These are phyloP conservation scores for Peniophora sp. DNA, from an alignment of 1,284 basidiomycete genomes.

Conservation along the genomic window DNA sequence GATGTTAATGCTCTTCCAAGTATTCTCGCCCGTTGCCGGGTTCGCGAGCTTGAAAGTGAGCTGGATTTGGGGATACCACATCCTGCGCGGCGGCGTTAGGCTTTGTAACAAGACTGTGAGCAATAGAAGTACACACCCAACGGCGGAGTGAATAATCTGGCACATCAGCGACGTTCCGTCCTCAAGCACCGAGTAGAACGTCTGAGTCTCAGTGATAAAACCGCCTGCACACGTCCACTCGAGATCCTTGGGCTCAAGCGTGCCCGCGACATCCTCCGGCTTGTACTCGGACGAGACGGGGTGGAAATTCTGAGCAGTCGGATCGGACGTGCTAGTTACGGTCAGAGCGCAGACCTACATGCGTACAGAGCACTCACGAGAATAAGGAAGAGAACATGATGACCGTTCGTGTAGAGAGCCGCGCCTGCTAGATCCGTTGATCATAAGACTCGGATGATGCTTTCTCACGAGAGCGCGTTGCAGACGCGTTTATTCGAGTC, in stretches of 20 bases:
- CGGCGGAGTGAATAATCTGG: conserved; percentile 92
- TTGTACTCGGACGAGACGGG: conserved; percentile 55
- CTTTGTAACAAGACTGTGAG: conserved; percentile 1
- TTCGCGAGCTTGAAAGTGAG: conserved; percentile 92
- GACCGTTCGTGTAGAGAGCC: not conserved
- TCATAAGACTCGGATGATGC: not conserved
- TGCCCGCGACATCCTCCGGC: conserved; percentile 59
- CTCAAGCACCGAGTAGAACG: conserved; percentile 78
- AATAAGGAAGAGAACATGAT: conserved; percentile 66
- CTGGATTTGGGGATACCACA: conserved; percentile 94
- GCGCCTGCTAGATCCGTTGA: not conserved
- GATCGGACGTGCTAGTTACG: conserved; percentile 38
- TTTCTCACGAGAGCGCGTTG: not conserved
- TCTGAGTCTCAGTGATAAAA: conserved; percentile 91
- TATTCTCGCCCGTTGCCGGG: conserved; percentile 66
- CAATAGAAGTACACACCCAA: conserved; percentile 63
- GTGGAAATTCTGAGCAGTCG: conserved; percentile 69
- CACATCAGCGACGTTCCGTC: conserved; percentile 83
- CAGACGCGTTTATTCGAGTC: too few relatives aligned
- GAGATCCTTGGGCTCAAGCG: conserved; percentile 65
- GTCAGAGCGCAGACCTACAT: conserved; percentile 27
- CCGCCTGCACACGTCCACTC: conserved; percentile 83
- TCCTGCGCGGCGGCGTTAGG: conserved; percentile 29
- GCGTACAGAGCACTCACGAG: conserved; percentile 44
- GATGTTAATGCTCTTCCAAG: conserved; percentile 90